Conservation (phyloP, 2,329 filamentous ascomycete species). For the Erysiphe neolycopersici region DNA sequence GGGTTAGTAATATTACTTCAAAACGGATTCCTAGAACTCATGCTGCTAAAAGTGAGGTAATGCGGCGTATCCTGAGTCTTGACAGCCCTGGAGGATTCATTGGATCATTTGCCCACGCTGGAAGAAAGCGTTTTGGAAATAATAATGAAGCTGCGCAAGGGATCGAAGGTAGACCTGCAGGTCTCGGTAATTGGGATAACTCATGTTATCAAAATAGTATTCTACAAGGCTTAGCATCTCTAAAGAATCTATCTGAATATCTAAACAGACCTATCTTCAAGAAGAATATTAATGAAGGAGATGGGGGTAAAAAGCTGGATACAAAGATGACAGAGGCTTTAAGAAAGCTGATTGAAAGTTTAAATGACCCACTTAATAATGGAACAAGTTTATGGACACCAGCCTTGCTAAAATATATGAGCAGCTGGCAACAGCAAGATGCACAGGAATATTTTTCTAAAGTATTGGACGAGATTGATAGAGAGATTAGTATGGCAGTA, state of each 20-base stretch:
- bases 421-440: conserved; percentile 87
- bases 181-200: conserved; percentile 77
- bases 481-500: conserved; percentile 33
- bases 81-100: conserved; percentile 26
- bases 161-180: conserved; percentile 25
- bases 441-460: conserved; percentile 94
- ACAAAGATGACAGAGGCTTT: conserved; percentile 13
- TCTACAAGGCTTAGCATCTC: conserved; percentile 56
- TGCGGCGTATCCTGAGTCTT: conserved; percentile 35
- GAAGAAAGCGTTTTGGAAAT: conserved; percentile 25
- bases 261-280: conserved; percentile 22
- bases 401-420: conserved; percentile 63
- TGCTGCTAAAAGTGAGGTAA: conserved; percentile 35
- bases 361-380: conserved; percentile 44
- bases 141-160: conserved; percentile 16
- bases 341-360: conserved; percentile 34
- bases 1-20: conserved; percentile 20
- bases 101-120: conserved; percentile 28
- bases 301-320: conserved; percentile 3
- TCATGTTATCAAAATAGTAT: conserved; percentile 97
- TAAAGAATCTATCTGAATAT: conserved; percentile 42
- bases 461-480: conserved; percentile 61
- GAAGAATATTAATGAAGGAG: conserved; percentile 1
- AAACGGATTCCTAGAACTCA: conserved; percentile 17
- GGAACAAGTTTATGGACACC: conserved; percentile 64